Evolutionary conservation across 257 asterid genomes (phyloP).

Genomic region (Euphrasia confusa): DNA sequence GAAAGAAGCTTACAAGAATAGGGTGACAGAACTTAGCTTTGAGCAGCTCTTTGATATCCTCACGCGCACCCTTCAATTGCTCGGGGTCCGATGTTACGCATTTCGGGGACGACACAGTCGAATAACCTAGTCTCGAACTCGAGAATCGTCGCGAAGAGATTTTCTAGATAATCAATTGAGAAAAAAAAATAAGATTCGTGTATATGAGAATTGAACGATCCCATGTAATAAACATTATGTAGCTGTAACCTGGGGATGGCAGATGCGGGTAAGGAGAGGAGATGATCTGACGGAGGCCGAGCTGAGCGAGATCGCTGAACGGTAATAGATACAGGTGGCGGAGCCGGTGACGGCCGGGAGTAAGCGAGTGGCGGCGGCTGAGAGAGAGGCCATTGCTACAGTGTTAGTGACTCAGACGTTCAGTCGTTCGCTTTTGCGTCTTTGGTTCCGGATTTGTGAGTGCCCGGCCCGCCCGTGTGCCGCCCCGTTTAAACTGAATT

Average conservation of each 20-base stretch:
- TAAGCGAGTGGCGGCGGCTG: constrained; percentile 42
- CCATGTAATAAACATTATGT: neutral
- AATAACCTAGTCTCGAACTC: constrained; percentile 44
- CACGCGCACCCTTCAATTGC: constrained; percentile 84
- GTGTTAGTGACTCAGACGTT: constrained; percentile 19
- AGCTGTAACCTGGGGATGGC: constrained; percentile 46
- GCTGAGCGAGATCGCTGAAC: constrained; percentile 35
- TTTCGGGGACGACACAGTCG: constrained; percentile 60
- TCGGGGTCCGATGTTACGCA: constrained; percentile 66
- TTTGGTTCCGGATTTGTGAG: too few species aligned
- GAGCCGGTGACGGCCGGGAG: constrained; percentile 35
- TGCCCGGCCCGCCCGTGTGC: too few species aligned
- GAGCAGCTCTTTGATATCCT: constrained; percentile 76
- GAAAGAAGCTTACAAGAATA: constrained; percentile 46
- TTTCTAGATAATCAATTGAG: constrained; percentile 31
- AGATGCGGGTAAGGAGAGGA: constrained; percentile 41
- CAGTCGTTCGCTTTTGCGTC: neutral
- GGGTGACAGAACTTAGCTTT: constrained; percentile 71
- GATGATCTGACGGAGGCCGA: constrained; percentile 57
- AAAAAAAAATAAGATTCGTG: neutral
- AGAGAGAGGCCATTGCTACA: constrained; percentile 49
- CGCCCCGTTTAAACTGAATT: too few species aligned
- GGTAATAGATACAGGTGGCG: constrained; percentile 31
- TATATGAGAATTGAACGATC: neutral
- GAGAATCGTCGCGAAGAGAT: constrained; percentile 32